Evolutionary conservation across 1,284 basidiomycete genomes (phyloP), one percentile per base, ranked within the genome.

Genomic region (Porodaedalea pini): DNA sequence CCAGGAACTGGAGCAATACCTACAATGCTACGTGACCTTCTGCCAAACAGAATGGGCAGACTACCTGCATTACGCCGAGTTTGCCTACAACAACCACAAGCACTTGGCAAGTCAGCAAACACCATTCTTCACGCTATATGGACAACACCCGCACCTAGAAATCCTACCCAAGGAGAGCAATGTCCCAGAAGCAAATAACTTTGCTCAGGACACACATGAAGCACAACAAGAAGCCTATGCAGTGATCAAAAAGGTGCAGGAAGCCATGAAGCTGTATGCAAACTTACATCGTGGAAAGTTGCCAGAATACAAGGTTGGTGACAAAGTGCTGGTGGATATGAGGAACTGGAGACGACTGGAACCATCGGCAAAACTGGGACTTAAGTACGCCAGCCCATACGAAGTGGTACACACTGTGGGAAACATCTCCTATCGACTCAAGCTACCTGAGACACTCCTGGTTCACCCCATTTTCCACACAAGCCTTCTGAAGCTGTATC

Each of bases 391-490:
- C 15, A 74, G 75, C 25, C 77, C 73, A 0, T 78, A 68, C 63
- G 54, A 54, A 6, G 65, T 78, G 27, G 45, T 53, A 1, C 40
- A 67, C 32, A 62, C 63, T 17, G 49, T 73, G 10, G 63, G 66
- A n/a, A 39, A 56, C 0, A 44, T 61, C 6, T 63, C 67, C 1
- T 75, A 70, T 58, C 32, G 60, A 40, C 63, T 76, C 13, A 45
- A 70, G 44, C 65, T 78, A 15, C 72, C 76, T 2, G 17, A 48
- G 3, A 31, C 62, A 6, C 54, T 68, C 61, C 58, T 63, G 7
- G 65, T 76, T 2, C 74, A 78, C 58, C 59, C 66, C 2, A 69
- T 75, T 0, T 77, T 78, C 64, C 67, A 76, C 55, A 65, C 69
- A 21, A 59, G 59, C 4, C 67, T 69, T 4, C 68, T 72, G 0